phyloP scores from a whole-genome alignment of 225 moss, liverwort and hornwort genomes.

The Marchantia paleacea region DNA sequence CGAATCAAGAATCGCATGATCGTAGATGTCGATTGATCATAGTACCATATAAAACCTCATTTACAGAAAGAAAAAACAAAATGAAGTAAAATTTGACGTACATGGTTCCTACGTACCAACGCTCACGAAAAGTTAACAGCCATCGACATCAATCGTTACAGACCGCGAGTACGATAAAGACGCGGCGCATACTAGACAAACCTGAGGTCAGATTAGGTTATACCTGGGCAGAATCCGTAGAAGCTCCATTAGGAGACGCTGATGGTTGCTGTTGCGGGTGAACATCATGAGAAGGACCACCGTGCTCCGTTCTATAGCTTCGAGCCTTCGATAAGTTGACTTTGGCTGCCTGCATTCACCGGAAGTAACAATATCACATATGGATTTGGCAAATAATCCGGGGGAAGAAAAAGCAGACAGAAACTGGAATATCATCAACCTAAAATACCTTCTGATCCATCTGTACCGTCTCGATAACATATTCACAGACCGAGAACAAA shows the following conservation, averaged over 20 bases:
- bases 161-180: not conserved
- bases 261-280: conserved; percentile 21
- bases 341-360: conserved; percentile 35
- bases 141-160: not conserved
- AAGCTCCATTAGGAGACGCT: not conserved
- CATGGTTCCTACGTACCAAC: no score
- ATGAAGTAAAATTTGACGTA: not conserved
- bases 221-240: not conserved
- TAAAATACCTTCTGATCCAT: not conserved
- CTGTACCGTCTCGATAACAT: not conserved
- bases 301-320: conserved; percentile 29
- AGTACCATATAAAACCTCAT: not conserved
- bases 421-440: no score
- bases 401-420: no score
- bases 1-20: not conserved
- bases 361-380: not conserved
- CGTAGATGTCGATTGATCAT: not conserved
- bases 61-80: not conserved
- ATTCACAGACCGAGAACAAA: not conserved
- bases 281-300: not conserved
- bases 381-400: not conserved
- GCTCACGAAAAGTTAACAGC: not conserved
- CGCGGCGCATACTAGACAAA: not conserved
- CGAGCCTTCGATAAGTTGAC: conserved; percentile 27
- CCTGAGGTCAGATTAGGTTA: not conserved